These are phyloP conservation scores for Sergeia podlipaevii DNA, from an alignment of 208 protist species.

Conservation along the genomic window DNA sequence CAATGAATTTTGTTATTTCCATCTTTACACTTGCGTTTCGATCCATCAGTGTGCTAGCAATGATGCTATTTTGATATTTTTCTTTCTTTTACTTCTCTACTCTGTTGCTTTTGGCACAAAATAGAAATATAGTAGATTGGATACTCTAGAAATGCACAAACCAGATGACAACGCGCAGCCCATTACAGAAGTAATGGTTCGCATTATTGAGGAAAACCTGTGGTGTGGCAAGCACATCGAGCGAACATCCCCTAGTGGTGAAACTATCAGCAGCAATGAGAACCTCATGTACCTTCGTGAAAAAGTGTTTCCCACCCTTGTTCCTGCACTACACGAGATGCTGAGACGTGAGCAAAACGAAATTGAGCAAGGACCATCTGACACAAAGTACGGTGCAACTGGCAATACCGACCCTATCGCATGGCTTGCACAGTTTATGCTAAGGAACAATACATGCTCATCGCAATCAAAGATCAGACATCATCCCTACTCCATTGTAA, in stretches of 20 bases:
- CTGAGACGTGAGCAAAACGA: conserved; percentile 30
- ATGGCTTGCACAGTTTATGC: conserved; percentile 74
- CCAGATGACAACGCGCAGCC: conserved; percentile 10
- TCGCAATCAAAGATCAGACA: conserved; percentile 28
- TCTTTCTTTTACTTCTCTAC: no score
- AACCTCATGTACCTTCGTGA: conserved; percentile 65
- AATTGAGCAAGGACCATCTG: neutral
- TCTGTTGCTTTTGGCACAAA: no score
- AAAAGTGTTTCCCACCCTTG: conserved; percentile 69
- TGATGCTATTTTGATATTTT: no score
- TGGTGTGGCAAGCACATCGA: conserved; percentile 41
- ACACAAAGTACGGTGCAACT: conserved; percentile 9
- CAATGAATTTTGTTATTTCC: no score
- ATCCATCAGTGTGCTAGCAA: no score
- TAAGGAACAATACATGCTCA: conserved; percentile 57
- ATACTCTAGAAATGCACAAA: conserved; percentile 15
- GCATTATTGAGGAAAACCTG: conserved; percentile 68
- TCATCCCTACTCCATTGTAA: conserved; percentile 61
- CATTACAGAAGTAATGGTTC: conserved; percentile 39
- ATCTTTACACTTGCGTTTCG: no score
- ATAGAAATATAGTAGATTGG: neutral
- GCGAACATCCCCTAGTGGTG: neutral
- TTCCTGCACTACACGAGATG: conserved; percentile 60
- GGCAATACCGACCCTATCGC: conserved; percentile 47
- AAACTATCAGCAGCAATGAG: conserved; percentile 19